Conservation (phyloP, 345 rosid genomes). For the Raphanus raphanistrum region DNA sequence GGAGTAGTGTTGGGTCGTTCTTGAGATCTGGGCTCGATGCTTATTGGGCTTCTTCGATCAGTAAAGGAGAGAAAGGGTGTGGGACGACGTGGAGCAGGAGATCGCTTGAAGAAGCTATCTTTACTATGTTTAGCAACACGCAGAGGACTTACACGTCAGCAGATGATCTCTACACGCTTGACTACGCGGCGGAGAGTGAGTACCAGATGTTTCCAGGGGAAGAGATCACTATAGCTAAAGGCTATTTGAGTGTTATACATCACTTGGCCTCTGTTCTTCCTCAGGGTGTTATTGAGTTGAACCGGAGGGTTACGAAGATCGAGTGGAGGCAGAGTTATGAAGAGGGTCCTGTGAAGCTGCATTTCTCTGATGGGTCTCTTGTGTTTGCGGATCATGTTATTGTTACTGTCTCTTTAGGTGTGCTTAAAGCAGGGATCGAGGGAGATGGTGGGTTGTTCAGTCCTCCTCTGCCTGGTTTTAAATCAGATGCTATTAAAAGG, state of each 20-base stretch:
- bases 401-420: conserved; percentile 88
- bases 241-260: conserved; percentile 66
- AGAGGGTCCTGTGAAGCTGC: conserved; percentile 67
- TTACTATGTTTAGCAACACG: conserved; percentile 66
- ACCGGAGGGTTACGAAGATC: conserved; percentile 58
- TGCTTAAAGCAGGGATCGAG: conserved; percentile 71
- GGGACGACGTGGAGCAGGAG: conserved; percentile 54
- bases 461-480: conserved; percentile 79
- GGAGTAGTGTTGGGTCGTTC: conserved; percentile 64
- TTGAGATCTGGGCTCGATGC: conserved; percentile 56
- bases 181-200: conserved; percentile 84
- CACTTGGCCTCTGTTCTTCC: conserved; percentile 80
- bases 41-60: conserved; percentile 52
- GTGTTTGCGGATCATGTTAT: conserved; percentile 84
- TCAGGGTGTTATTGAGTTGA: conserved; percentile 62
- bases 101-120: conserved; percentile 68
- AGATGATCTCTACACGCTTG: conserved; percentile 67
- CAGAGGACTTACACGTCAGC: conserved; percentile 95
- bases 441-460: conserved; percentile 57
- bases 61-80: conserved; percentile 22
- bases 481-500: conserved; percentile 72
- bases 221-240: conserved; percentile 95
- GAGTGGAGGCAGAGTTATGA: conserved; percentile 60
- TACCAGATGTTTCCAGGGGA: conserved; percentile 90
- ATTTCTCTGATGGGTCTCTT: conserved; percentile 78